phyloP scores from a whole-genome alignment of 768 basidiomycete species.

The Multifurca ochricompacta region DNA sequence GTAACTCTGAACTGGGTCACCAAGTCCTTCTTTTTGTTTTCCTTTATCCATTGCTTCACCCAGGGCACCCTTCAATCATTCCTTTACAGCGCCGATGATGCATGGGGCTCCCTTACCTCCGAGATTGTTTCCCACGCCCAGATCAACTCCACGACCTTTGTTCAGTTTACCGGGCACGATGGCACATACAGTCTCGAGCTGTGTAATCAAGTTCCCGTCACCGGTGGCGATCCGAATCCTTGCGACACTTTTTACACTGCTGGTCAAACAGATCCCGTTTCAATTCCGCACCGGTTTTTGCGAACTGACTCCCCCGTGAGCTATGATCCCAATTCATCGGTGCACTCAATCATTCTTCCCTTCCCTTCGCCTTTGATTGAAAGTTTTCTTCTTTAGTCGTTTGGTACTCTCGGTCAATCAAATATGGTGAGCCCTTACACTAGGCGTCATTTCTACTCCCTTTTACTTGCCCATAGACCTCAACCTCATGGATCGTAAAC shows the following conservation, averaged over 20 bases:
- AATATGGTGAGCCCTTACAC: neutral
- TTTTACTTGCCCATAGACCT: neutral
- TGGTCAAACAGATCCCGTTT: conserved; percentile 29
- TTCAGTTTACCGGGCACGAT: conserved; percentile 24
- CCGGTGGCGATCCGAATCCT: conserved; percentile 3
- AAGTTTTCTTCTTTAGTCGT: neutral
- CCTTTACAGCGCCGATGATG: conserved; percentile 38
- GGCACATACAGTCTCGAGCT: conserved; percentile 31
- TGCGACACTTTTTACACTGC: conserved; percentile 19
- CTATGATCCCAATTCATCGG: neutral
- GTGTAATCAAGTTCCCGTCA: conserved; percentile 40
- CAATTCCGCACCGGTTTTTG: conserved; percentile 8
- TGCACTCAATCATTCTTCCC: neutral
- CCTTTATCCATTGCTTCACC: conserved; percentile 42
- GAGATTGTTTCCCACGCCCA: conserved; percentile 32
- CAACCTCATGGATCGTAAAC: neutral
- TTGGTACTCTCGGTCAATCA: neutral
- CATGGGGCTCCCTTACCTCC: conserved; percentile 32
- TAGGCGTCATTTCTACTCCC: neutral
- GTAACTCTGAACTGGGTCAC: conserved; percentile 29
- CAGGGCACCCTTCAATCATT: conserved; percentile 46
- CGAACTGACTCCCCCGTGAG: neutral
- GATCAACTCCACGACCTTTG: conserved; percentile 31
- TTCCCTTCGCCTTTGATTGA: neutral
- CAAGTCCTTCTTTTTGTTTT: conserved; percentile 42